Percentiles rank a stretch among this genome's conserved stretches.
Conservation (phyloP, 371 early-diverging fungal genomes). For the Entomophthora muscae region DNA sequence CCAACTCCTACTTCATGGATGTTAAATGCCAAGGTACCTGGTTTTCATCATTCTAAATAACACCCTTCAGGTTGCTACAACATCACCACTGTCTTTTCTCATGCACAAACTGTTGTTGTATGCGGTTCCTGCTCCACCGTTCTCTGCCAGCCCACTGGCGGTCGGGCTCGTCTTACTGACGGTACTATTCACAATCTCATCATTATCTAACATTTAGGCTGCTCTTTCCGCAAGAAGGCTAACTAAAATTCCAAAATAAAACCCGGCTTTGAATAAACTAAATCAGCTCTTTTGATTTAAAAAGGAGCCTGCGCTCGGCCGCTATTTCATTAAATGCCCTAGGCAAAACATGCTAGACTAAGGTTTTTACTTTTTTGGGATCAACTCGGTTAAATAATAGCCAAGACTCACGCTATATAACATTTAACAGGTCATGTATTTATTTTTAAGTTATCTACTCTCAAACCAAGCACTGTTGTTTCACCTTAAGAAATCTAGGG, state of each 20-base stretch:
- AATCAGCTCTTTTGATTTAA: background rate
- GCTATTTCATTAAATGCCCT: no score
- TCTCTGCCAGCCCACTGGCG: conserved; percentile 98
- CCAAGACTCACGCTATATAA: no score
- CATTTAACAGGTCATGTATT: no score
- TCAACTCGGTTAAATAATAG: no score
- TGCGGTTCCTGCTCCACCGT: conserved; percentile 93
- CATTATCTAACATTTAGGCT: conserved; percentile 21
- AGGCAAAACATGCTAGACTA: no score
- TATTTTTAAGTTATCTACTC: no score
- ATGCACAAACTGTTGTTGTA: conserved; percentile 95
- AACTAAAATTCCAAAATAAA: conserved; percentile 8
- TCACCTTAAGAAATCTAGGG: background rate
- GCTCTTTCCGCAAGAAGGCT: conserved; percentile 54
- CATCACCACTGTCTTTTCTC: conserved; percentile 96
- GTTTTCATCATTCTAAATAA: background rate
- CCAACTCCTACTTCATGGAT: conserved; percentile 99
- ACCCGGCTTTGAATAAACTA: background rate
- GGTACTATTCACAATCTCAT: conserved; percentile 18
- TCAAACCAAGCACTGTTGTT: background rate
- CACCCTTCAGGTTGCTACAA: conserved; percentile 63
- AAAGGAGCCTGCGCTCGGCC: background rate
- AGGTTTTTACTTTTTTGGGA: no score
- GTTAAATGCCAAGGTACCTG: conserved; percentile 90
- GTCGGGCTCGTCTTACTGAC: conserved; percentile 92